Evolutionary conservation across 1,139 yeast species (phyloP).

Genomic region (Zhuliangozyma blackwelliae): DNA sequence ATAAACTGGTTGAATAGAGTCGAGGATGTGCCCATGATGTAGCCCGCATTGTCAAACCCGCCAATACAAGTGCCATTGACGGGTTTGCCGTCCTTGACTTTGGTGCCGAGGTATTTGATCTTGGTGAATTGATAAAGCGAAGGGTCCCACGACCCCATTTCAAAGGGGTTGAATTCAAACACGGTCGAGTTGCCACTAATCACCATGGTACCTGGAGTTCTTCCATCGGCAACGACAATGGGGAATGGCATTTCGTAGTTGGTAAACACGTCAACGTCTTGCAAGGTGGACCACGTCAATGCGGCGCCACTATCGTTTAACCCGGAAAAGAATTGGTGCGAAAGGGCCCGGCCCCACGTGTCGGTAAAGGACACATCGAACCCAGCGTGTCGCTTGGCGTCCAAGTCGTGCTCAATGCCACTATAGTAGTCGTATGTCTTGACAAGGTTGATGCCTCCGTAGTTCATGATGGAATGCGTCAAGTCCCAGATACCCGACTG

Average conservation of each 20-base stretch:
- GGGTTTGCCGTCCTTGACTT: conserved; percentile 55
- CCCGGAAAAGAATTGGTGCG: conserved; percentile 68
- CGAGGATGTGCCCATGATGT: conserved; percentile 77
- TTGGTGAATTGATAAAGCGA: conserved; percentile 27
- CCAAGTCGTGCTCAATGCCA: conserved; percentile 48
- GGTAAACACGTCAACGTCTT: conserved; percentile 48
- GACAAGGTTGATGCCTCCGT: conserved; percentile 68
- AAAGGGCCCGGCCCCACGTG: conserved; percentile 85
- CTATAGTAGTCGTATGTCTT: conserved; percentile 55
- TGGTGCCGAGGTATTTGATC: conserved; percentile 58
- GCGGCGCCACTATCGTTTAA: conserved; percentile 54
- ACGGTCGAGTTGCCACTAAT: conserved; percentile 37
- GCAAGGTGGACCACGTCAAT: conserved; percentile 61
- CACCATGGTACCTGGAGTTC: conserved; percentile 33
- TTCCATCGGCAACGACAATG: conserved; percentile 35
- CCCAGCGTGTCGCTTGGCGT: conserved; percentile 69
- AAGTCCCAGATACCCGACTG: conserved; percentile 66
- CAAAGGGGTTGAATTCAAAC: conserved; percentile 39
- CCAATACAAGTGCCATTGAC: conserved; percentile 45
- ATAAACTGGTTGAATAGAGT: conserved; percentile 75
- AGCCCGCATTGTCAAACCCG: conserved; percentile 85
- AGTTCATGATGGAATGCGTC: conserved; percentile 53
- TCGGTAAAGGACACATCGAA: conserved; percentile 79
- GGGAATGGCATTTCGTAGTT: conserved; percentile 79
- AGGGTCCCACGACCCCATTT: conserved; percentile 45